These are phyloP conservation scores for Cadophora malorum DNA, from an alignment of 2,329 filamentous ascomycete species.

Conservation along the genomic window DNA sequence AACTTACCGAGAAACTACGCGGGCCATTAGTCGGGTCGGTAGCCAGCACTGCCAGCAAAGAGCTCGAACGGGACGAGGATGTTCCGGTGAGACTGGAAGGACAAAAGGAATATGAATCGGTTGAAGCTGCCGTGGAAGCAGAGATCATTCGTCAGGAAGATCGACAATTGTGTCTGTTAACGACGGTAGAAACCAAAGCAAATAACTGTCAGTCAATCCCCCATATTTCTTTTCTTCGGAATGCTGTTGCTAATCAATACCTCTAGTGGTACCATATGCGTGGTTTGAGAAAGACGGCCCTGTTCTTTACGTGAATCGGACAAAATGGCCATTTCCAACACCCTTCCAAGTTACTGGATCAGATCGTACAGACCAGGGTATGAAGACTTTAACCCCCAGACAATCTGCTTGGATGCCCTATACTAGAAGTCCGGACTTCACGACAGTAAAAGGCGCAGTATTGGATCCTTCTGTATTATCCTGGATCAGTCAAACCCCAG, in stretches of 20 bases:
- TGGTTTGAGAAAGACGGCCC: conserved; percentile 29
- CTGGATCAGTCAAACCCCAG: conserved; percentile 30
- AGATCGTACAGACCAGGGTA: conserved; percentile 22
- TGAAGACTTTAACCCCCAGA: conserved; percentile 25
- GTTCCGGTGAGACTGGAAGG: not conserved
- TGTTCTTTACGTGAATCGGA: conserved; percentile 25
- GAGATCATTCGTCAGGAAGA: conserved; percentile 18
- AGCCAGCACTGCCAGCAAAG: not conserved
- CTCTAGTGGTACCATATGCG: conserved; percentile 29
- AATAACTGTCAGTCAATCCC: conserved; percentile 6
- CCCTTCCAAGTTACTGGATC: conserved; percentile 26
- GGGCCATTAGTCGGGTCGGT: not conserved
- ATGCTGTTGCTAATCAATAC: not conserved
- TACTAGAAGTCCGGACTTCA: conserved; percentile 26
- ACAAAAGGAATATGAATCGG: conserved; percentile 10
- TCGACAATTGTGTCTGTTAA: conserved; percentile 7
- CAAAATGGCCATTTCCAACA: conserved; percentile 25
- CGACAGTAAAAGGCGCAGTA: conserved; percentile 27
- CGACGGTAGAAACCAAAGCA: conserved; percentile 6
- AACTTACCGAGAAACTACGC: not conserved
- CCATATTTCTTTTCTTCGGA: not conserved
- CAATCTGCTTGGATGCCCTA: conserved; percentile 34
- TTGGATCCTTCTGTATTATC: conserved; percentile 22
- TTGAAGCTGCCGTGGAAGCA: conserved; percentile 7
- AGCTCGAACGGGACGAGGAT: not conserved